Conservation (phyloP, 176 grass and related monocot species). For the Leersia perrieri region DNA sequence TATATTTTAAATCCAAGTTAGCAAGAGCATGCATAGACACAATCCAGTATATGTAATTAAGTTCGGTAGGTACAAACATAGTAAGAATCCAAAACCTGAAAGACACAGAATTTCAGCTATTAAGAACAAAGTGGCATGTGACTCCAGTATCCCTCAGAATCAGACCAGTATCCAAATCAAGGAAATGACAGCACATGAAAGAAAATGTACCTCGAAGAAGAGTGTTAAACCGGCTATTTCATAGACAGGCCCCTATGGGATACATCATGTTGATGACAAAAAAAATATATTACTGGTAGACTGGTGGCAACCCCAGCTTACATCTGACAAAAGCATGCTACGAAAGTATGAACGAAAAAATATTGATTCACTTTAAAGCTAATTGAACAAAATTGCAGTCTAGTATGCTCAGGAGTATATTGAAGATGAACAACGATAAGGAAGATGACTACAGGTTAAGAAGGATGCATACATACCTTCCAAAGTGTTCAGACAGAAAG, state of each 20-base stretch:
- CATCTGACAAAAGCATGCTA: neutral
- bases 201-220: neutral
- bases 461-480: no score
- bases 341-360: neutral
- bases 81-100: neutral
- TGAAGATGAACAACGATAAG: no score
- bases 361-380: neutral
- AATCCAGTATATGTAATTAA: neutral
- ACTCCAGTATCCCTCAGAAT: neutral
- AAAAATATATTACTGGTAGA: neutral
- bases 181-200: neutral
- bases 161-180: neutral
- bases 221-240: neutral
- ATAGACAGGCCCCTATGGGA: neutral
- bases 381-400: no score
- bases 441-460: no score
- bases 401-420: no score
- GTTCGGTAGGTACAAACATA: neutral
- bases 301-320: no score
- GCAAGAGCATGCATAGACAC: neutral
- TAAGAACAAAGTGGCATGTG: neutral
- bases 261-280: neutral
- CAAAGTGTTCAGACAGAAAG: no score
- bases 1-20: neutral
- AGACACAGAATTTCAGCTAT: neutral